phyloP scores from a whole-genome alignment of 805 yeast species.

The Ogataea angusta region DNA sequence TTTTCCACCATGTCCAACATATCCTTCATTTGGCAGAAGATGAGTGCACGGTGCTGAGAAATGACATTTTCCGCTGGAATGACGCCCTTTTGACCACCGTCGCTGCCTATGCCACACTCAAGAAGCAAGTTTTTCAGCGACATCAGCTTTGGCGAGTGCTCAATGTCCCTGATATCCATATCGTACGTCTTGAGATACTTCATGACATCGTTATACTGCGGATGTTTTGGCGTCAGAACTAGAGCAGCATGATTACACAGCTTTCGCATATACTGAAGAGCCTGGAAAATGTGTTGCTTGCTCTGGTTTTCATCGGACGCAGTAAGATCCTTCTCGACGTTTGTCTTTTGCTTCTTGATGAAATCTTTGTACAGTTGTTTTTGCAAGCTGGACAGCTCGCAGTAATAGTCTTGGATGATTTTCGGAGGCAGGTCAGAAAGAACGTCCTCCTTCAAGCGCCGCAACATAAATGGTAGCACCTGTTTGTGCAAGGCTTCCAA shows the following conservation, averaged over 20 bases:
- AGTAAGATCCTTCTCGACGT: slow-evolving; percentile 63
- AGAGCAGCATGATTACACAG: slow-evolving; percentile 95
- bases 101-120: slow-evolving; percentile 88
- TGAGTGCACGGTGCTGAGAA: slow-evolving; percentile 91
- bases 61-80: slow-evolving; percentile 51
- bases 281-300: slow-evolving; percentile 95
- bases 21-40: slow-evolving; percentile 94
- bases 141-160: slow-evolving; percentile 84
- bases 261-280: slow-evolving; percentile 94
- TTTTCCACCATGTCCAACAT: slow-evolving; percentile 96
- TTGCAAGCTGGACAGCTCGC: slow-evolving; percentile 91
- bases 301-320: slow-evolving; percentile 35
- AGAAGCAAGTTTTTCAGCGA: slow-evolving; percentile 76
- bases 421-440: slow-evolving; percentile 95
- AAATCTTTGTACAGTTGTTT: slow-evolving; percentile 85
- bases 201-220: slow-evolving; percentile 69
- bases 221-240: slow-evolving; percentile 79
- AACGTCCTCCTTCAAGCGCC: slow-evolving; percentile 95
- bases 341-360: slow-evolving; percentile 75
- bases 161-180: slow-evolving; percentile 63
- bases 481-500: slow-evolving; percentile 95
- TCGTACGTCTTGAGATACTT: slow-evolving; percentile 56
- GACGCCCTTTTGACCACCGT: slow-evolving; percentile 24
- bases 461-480: slow-evolving; percentile 91
- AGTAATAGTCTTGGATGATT: slow-evolving; percentile 96